A percentile compares a stretch with the other conserved stretches of the same genome.
phyloP scores from a whole-genome alignment of 2,329 filamentous ascomycete genomes.

The Exophiala calicioides region DNA sequence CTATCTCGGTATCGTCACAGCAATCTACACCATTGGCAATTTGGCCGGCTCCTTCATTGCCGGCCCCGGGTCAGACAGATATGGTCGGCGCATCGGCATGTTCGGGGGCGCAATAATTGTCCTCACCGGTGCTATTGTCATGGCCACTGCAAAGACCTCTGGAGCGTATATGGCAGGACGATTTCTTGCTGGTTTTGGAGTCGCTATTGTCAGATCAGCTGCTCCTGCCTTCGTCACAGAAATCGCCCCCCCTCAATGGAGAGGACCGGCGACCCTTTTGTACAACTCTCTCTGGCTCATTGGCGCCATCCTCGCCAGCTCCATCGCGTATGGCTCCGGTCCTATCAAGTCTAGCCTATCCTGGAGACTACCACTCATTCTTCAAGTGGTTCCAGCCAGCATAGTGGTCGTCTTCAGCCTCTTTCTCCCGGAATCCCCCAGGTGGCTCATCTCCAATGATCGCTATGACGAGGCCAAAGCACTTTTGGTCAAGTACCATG shows the following conservation, averaged over 20 bases:
- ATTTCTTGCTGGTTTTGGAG: conserved; percentile 67
- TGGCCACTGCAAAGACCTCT: conserved; percentile 29
- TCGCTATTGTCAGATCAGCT: conserved; percentile 15
- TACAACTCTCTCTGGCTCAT: conserved; percentile 58
- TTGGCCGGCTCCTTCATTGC: conserved; percentile 14
- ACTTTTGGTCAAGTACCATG: conserved; percentile 40
- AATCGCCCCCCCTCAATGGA: conserved; percentile 51
- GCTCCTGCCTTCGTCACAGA: conserved; percentile 44
- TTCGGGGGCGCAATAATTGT: conserved; percentile 22
- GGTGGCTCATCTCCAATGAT: conserved; percentile 54
- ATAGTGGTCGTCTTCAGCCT: conserved; percentile 57
- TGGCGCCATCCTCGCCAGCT: conserved; percentile 51
- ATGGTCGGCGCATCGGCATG: conserved; percentile 19
- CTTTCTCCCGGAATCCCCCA: conserved; percentile 67
- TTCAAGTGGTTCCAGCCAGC: conserved; percentile 64
- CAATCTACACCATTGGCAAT: conserved; percentile 18
- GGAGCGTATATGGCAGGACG: conserved; percentile 60
- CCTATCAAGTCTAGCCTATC: conserved; percentile 49
- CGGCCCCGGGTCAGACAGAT: neutral
- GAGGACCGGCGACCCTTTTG: conserved; percentile 50
- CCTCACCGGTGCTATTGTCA: conserved; percentile 33
- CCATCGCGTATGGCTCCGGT: conserved; percentile 50
- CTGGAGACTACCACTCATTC: conserved; percentile 66
- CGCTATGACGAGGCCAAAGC: conserved; percentile 33
- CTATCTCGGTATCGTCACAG: conserved; percentile 16